These are phyloP conservation scores for Penicillium maclennaniae DNA, from an alignment of 495 filamentous ascomycete genomes.

Conservation along the genomic window DNA sequence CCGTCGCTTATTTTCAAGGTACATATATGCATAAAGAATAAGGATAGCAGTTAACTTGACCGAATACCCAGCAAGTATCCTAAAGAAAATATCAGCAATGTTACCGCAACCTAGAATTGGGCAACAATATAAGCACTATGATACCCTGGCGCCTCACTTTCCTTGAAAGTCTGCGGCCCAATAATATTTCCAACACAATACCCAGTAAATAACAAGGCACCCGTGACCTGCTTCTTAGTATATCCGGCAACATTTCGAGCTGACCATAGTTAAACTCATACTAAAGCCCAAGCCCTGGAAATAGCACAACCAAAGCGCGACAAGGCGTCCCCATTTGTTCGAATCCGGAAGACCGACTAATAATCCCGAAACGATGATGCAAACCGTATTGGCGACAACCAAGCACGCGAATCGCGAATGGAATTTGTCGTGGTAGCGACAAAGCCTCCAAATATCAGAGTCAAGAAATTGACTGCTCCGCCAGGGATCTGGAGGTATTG, in stretches of 20 bases:
- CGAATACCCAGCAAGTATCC: constrained; percentile 51
- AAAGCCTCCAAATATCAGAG: constrained; percentile 33
- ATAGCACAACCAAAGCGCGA: constrained; percentile 53
- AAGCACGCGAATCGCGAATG: constrained; percentile 31
- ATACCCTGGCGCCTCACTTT: constrained; percentile 49
- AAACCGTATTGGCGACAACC: constrained; percentile 46
- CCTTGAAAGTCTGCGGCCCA: constrained; percentile 52
- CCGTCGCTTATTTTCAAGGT: constrained; percentile 48
- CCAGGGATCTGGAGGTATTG: constrained; percentile 52
- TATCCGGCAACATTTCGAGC: constrained; percentile 53
- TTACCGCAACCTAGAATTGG: neutral
- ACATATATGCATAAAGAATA: constrained; percentile 52
- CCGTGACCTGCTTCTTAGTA: constrained; percentile 54
- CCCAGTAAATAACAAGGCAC: constrained; percentile 45
- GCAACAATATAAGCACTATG: constrained; percentile 46
- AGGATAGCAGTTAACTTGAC: constrained; percentile 47
- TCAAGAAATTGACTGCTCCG: constrained; percentile 40
- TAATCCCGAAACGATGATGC: constrained; percentile 54
- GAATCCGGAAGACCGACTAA: constrained; percentile 47
- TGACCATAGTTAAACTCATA: constrained; percentile 44
- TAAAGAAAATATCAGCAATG: constrained; percentile 2
- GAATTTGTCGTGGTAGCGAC: constrained; percentile 34
- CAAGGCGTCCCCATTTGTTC: constrained; percentile 52
- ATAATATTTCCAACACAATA: constrained; percentile 43
- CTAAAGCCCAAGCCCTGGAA: constrained; percentile 46